These are phyloP conservation scores for Solanum pinnatisectum DNA, from an alignment of 257 asterid species.

Conservation along the genomic window DNA sequence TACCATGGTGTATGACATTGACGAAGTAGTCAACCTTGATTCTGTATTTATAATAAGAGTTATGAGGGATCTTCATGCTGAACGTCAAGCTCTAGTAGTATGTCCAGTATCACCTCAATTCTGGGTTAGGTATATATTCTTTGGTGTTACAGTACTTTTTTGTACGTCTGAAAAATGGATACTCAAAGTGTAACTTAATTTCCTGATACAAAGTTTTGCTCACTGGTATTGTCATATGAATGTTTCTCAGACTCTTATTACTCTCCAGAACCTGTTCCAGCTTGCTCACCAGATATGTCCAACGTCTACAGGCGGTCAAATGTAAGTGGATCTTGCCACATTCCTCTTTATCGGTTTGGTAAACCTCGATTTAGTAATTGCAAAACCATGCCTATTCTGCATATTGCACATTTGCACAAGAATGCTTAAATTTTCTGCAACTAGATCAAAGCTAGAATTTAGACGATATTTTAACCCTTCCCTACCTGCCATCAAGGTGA, in stretches of 20 bases:
- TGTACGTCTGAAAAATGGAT: not conserved
- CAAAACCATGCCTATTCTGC: not conserved
- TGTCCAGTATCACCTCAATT: not conserved
- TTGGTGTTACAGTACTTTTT: not conserved
- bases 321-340: constrained; percentile 26
- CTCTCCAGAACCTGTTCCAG: constrained; percentile 34
- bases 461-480: not conserved
- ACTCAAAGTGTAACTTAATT: not conserved
- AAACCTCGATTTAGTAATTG: not conserved
- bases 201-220: not conserved
- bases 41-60: not conserved
- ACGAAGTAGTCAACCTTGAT: not conserved
- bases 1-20: not conserved
- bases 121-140: not conserved
- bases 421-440: not conserved
- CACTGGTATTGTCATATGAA: constrained; percentile 4
- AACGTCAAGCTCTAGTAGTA: not conserved
- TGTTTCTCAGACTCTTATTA: constrained; percentile 33
- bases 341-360: not conserved
- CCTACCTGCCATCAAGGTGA: not conserved
- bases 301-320: constrained; percentile 27
- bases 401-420: not conserved
- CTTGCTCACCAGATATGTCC: constrained; percentile 37
- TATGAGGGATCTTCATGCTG: not conserved
- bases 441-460: not conserved